Evolutionary conservation across 73 alveolate genomes (phyloP).

Genomic region (Paramecium bursaria): DNA sequence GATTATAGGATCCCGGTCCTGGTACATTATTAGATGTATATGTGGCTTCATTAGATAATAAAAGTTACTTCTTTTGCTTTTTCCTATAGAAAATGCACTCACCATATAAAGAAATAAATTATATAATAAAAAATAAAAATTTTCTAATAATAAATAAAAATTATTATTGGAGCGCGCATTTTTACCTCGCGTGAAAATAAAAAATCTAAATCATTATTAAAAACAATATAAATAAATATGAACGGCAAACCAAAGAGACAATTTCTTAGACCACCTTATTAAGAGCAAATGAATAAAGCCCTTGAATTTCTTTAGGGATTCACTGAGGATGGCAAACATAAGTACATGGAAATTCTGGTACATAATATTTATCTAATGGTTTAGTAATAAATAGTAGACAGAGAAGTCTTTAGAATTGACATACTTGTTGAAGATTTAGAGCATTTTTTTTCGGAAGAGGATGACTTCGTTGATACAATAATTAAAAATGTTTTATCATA

Average conservation of each 20-base stretch:
- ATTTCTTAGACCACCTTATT: conserved; percentile 29
- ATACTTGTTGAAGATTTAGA: conserved; percentile 82
- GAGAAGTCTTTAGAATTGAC: conserved; percentile 73
- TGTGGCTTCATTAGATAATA: not conserved
- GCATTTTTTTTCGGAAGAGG: conserved; percentile 74
- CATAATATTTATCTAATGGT: not conserved
- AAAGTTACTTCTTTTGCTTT: conserved; percentile 35
- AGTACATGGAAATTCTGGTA: conserved; percentile 63
- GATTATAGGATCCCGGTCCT: conserved; percentile 56
- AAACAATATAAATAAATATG: not conserved
- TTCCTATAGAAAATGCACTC: conserved; percentile 59
- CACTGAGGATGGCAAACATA: conserved; percentile 48
- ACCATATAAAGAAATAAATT: conserved; percentile 16
- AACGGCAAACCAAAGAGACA: conserved; percentile 10
- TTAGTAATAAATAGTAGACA: conserved; percentile 83
- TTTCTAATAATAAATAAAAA: conserved; percentile 24
- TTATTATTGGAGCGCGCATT: conserved; percentile 25
- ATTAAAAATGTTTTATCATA: conserved; percentile 86
- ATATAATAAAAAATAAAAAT: not conserved
- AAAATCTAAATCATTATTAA: too few relatives aligned
- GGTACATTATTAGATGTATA: conserved; percentile 38
- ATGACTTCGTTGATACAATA: conserved; percentile 84
- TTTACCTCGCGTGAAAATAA: not conserved
- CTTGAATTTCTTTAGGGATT: conserved; percentile 23
- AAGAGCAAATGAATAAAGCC: not conserved